These are phyloP conservation scores for Leccinellum albellum DNA, from an alignment of 768 basidiomycete species.

Conservation along the genomic window DNA sequence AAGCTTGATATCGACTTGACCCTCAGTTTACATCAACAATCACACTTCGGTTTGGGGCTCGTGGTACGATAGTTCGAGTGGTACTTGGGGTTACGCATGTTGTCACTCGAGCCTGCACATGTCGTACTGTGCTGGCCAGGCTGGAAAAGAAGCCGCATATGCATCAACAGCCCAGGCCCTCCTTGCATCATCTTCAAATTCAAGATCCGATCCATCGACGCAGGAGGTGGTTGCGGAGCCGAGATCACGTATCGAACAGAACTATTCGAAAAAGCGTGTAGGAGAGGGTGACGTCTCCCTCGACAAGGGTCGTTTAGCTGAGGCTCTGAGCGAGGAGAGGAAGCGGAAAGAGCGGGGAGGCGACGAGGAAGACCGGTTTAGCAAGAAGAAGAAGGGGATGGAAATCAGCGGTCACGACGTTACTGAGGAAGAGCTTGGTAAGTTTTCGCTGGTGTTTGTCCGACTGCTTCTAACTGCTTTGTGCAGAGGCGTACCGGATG, in stretches of 20 bases:
- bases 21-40: constrained; percentile 81
- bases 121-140: constrained; percentile 88
- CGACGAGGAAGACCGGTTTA: constrained; percentile 48
- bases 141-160: constrained; percentile 72
- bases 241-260: constrained; percentile 53
- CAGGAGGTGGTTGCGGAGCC: constrained; percentile 30
- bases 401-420: constrained; percentile 68
- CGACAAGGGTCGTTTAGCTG: constrained; percentile 63
- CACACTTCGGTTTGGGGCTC: constrained; percentile 98
- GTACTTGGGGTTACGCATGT: constrained; percentile 90
- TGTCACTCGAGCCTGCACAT: constrained; percentile 84
- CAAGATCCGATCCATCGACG: constrained; percentile 25
- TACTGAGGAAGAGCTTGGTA: constrained; percentile 84
- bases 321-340: constrained; percentile 74
- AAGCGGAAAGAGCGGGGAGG: constrained; percentile 67
- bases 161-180: constrained; percentile 75
- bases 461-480: constrained; percentile 6
- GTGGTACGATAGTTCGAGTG: constrained; percentile 71
- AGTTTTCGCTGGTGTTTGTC: constrained; percentile 22
- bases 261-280: constrained; percentile 73
- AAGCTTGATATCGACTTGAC: background rate
- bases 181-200: constrained; percentile 41
- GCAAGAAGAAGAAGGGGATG: constrained; percentile 56
- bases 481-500: constrained; percentile 88
- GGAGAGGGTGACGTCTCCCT: constrained; percentile 81